These are phyloP conservation scores for Seiridium cupressi DNA, from an alignment of 2,329 filamentous ascomycete species.

Conservation along the genomic window DNA sequence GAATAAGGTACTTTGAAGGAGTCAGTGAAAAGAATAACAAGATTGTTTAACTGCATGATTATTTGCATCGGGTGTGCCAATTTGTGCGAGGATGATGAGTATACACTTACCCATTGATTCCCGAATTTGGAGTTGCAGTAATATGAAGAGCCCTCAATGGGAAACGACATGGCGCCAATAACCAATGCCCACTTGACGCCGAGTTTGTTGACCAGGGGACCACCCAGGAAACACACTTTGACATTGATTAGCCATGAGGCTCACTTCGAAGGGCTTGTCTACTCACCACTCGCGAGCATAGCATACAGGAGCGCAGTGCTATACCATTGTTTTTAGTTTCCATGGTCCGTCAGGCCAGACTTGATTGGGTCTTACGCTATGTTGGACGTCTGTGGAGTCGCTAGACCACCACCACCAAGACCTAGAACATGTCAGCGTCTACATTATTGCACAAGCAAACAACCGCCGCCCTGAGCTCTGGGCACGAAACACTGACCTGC, in stretches of 20 bases:
- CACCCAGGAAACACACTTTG: constrained; percentile 38
- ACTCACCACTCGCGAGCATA: constrained; percentile 26
- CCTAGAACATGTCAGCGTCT: constrained; percentile 17
- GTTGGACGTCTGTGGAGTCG: constrained; percentile 40
- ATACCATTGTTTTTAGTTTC: neutral
- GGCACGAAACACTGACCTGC: constrained; percentile 22
- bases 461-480: neutral
- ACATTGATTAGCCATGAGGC: no score
- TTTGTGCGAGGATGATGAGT: no score
- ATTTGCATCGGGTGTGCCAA: no score
- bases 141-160: constrained; percentile 44
- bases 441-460: neutral
- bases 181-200: constrained; percentile 45
- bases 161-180: constrained; percentile 38
- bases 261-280: constrained; percentile 4
- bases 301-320: constrained; percentile 23
- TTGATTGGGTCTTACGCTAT: constrained; percentile 28
- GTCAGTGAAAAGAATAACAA: neutral
- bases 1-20: neutral
- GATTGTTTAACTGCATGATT: no score
- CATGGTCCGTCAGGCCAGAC: no score
- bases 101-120: constrained; percentile 40
- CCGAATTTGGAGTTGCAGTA: constrained; percentile 48
- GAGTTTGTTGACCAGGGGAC: constrained; percentile 44
- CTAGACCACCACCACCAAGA: constrained; percentile 42